phyloP scores from a whole-genome alignment of 225 moss, liverwort and hornwort genomes.

The Physcomitrellopsis africana region DNA sequence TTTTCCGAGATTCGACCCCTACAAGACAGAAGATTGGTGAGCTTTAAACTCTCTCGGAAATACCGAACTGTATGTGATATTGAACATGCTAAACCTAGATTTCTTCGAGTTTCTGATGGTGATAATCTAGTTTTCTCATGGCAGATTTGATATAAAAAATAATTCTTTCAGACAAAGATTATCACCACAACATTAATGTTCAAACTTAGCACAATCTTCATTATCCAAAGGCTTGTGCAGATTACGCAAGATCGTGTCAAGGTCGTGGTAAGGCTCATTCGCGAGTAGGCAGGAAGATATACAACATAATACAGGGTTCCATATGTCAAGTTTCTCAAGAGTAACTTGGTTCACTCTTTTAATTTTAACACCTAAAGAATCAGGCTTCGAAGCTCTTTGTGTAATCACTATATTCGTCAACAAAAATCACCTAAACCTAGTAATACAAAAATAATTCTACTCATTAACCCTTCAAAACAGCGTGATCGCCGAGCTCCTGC shows the following conservation, averaged over 20 bases:
- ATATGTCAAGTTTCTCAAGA: constrained; percentile 9
- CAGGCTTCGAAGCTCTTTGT: neutral
- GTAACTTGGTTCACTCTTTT: constrained; percentile 21
- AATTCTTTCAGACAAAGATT: neutral
- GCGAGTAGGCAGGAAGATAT: constrained; percentile 10
- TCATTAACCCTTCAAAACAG: constrained; percentile 59
- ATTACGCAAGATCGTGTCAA: constrained; percentile 30
- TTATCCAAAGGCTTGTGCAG: neutral
- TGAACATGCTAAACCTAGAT: too few relatives aligned
- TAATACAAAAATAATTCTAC: constrained; percentile 17
- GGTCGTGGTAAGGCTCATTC: constrained; percentile 14
- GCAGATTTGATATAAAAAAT: too few relatives aligned
- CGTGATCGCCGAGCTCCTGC: constrained; percentile 98
- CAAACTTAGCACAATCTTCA: too few relatives aligned
- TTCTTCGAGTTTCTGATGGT: too few relatives aligned
- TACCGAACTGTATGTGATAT: too few relatives aligned
- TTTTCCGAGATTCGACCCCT: neutral
- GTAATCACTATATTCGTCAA: constrained; percentile 20
- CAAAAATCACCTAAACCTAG: constrained; percentile 29
- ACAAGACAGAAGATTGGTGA: too few relatives aligned
- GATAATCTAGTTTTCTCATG: too few relatives aligned
- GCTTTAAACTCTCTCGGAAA: too few relatives aligned
- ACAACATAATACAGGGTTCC: constrained; percentile 21
- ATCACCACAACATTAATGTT: too few relatives aligned
- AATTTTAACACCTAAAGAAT: neutral